Conservation (phyloP, 768 basidiomycete species). For the Auricularia sp. region DNA sequence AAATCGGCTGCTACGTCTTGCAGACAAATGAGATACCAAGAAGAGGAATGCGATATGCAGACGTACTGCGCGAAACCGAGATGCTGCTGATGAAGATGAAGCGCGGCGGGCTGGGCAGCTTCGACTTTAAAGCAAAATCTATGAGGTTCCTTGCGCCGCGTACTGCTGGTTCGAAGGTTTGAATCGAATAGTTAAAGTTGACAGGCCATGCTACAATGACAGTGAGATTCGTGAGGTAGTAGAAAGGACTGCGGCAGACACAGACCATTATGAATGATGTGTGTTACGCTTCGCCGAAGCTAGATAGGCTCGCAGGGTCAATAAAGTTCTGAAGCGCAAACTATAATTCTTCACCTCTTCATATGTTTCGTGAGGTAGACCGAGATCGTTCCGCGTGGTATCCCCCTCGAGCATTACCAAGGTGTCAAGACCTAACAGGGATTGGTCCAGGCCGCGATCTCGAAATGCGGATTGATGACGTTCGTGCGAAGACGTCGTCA, state of each 20-base stretch:
- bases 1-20: background rate
- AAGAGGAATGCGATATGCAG: too few relatives aligned
- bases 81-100: constrained; percentile 35
- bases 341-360: constrained; percentile 20
- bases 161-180: constrained; percentile 34
- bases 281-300: background rate
- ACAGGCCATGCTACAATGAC: constrained; percentile 25
- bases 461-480: background rate
- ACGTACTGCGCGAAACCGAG: constrained; percentile 21
- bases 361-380: constrained; percentile 19
- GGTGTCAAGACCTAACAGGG: background rate
- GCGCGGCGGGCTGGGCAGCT: constrained; percentile 20
- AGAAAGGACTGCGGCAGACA: background rate
- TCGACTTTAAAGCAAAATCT: constrained; percentile 25
- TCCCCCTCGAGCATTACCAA: constrained; percentile 9
- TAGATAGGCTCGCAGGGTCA: background rate
- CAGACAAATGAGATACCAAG: background rate
- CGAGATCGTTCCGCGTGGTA: constrained; percentile 13
- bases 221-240: background rate
- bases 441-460: background rate
- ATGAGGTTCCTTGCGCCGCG: constrained; percentile 29
- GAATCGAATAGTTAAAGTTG: constrained; percentile 30
- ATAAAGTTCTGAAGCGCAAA: constrained; percentile 10
- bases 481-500: background rate
- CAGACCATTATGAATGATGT: background rate